A percentile compares a stretch with the other conserved stretches of the same genome.
Evolutionary conservation across 805 yeast genomes (phyloP).

Genomic region (Starmera quercuum): DNA sequence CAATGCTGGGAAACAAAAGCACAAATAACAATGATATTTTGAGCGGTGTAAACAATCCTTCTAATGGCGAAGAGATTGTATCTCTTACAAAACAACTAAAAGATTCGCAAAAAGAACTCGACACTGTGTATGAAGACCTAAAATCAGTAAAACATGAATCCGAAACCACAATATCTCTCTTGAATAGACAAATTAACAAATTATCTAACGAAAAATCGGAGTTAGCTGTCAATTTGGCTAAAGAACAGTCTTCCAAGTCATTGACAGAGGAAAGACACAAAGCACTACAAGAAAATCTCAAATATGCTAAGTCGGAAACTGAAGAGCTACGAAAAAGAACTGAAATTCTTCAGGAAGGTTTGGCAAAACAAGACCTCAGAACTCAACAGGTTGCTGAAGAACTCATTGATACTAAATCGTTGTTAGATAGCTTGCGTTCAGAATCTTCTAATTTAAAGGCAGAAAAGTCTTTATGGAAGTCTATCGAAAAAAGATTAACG

Average conservation of each 20-base stretch:
- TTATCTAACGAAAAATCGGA: conserved; percentile 37
- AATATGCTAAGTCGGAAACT: conserved; percentile 36
- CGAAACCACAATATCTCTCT: conserved; percentile 37
- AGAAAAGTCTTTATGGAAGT: conserved; percentile 45
- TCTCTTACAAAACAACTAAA: conserved; percentile 10
- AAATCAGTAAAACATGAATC: conserved; percentile 25
- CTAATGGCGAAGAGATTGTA: conserved; percentile 3
- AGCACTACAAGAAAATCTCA: conserved; percentile 30
- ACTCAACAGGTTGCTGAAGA: conserved; percentile 46
- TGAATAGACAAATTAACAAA: conserved; percentile 37
- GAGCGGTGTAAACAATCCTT: conserved; percentile 9
- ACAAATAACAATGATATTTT: conserved; percentile 8
- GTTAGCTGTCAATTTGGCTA: conserved; percentile 41
- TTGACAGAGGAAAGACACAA: conserved; percentile 46
- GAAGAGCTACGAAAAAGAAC: conserved; percentile 33
- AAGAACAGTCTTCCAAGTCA: conserved; percentile 44
- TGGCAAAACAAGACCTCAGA: conserved; percentile 40
- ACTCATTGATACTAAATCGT: conserved; percentile 42
- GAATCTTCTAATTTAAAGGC: conserved; percentile 42
- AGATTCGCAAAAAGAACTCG: conserved; percentile 8
- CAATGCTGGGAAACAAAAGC: conserved; percentile 17
- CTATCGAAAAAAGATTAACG: conserved; percentile 41
- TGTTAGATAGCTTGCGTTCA: conserved; percentile 34
- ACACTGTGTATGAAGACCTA: conserved; percentile 10
- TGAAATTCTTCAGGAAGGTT: conserved; percentile 31